Evolutionary conservation across 2,329 filamentous ascomycete species (phyloP).

Genomic region (Neofusicoccum kwambonambiense): DNA sequence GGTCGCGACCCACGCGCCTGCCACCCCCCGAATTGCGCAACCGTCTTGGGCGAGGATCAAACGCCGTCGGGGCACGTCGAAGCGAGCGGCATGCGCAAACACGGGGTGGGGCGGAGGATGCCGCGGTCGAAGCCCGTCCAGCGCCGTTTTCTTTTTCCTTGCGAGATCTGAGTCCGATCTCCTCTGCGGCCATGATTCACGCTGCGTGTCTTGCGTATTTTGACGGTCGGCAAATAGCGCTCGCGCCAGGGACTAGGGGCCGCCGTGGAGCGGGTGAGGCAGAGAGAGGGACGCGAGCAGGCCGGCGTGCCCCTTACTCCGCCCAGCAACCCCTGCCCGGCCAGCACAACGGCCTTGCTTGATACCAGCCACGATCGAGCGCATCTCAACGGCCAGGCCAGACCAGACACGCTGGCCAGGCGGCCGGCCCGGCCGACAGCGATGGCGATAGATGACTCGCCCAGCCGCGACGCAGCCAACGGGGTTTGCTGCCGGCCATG

Average conservation of each 20-base stretch:
- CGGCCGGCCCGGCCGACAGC: background rate
- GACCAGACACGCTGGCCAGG: background rate
- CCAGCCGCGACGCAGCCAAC: background rate
- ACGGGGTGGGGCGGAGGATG: background rate
- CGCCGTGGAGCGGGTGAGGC: background rate
- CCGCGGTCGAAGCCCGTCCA: background rate
- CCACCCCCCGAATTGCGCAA: background rate
- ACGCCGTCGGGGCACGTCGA: background rate
- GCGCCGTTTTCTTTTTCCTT: background rate
- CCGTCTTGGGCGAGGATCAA: background rate
- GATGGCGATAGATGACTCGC: background rate
- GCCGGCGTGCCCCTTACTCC: slow-evolving; percentile 6
- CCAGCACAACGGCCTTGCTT: background rate
- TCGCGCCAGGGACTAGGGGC: background rate
- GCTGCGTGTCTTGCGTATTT: background rate
- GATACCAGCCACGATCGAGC: background rate
- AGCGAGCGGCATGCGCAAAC: background rate
- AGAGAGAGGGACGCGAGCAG: background rate
- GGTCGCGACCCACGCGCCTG: background rate
- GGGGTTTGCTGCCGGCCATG: background rate
- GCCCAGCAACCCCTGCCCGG: background rate
- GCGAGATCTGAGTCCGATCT: background rate
- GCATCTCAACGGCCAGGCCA: no score
- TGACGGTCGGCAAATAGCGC: slow-evolving; percentile 6
- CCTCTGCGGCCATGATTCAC: background rate